Percentiles rank a stretch among this genome's conserved stretches.
Evolutionary conservation across 345 rosid species (phyloP).

Genomic region (Gossypioides kirkii): DNA sequence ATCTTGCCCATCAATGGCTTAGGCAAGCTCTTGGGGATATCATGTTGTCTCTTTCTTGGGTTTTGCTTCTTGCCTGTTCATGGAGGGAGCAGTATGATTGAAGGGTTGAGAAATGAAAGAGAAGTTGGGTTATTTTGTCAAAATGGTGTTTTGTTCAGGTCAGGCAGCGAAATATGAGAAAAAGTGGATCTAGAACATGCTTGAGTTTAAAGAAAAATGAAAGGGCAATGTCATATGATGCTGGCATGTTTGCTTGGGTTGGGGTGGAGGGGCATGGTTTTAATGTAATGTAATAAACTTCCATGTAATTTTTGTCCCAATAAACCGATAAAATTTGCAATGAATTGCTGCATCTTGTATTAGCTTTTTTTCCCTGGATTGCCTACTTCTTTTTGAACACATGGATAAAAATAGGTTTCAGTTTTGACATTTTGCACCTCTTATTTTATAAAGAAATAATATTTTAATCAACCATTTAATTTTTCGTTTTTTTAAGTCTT

Average conservation of each 20-base stretch:
- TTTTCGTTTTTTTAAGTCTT: too few relatives aligned
- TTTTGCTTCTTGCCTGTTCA: slow-evolving; percentile 70
- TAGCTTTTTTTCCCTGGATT: fast-evolving
- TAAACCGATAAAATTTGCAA: not conserved
- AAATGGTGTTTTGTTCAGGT: slow-evolving; percentile 1
- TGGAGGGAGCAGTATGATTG: slow-evolving; percentile 97
- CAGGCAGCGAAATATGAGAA: not conserved
- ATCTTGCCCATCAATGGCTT: slow-evolving; percentile 59
- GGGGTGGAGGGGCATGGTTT: not conserved
- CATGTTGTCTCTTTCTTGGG: slow-evolving; percentile 71
- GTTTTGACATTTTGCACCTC: too few relatives aligned
- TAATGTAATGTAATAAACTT: not conserved
- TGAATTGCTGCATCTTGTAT: not conserved
- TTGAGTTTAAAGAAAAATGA: not conserved
- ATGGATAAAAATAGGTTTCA: not conserved
- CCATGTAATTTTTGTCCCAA: not conserved
- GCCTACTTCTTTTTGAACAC: not conserved
- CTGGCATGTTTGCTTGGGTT: not conserved
- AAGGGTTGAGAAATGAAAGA: not conserved
- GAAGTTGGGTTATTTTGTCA: not conserved
- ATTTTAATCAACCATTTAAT: too few relatives aligned
- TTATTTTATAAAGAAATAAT: too few relatives aligned
- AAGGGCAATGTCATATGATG: not conserved
- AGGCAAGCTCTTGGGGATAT: slow-evolving; percentile 72
- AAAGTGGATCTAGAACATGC: not conserved